phyloP scores from a whole-genome alignment of 2,329 filamentous ascomycete genomes.

The Pseudogymnoascus sp. region DNA sequence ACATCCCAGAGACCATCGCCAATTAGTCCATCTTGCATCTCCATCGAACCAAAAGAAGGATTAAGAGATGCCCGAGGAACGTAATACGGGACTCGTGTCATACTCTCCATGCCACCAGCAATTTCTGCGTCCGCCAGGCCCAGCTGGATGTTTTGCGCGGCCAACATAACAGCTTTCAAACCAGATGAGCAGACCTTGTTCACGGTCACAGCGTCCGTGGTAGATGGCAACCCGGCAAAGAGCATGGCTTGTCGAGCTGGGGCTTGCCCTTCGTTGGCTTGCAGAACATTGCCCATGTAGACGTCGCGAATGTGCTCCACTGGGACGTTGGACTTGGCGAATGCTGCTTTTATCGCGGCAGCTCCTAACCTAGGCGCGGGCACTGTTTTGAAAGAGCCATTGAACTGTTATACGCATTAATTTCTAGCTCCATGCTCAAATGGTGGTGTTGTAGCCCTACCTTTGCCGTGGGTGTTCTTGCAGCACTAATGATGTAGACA shows the following conservation, averaged over 20 bases:
- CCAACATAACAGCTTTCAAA: slow-evolving; percentile 82
- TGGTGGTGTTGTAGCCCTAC: not conserved
- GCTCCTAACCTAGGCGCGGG: slow-evolving; percentile 81
- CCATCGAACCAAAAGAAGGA: slow-evolving; percentile 78
- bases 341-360: slow-evolving; percentile 81
- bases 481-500: no score
- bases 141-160: slow-evolving; percentile 90
- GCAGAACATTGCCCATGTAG: slow-evolving; percentile 95
- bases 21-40: slow-evolving; percentile 84
- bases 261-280: slow-evolving; percentile 79
- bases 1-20: slow-evolving; percentile 95
- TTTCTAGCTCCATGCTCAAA: not conserved
- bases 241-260: slow-evolving; percentile 86
- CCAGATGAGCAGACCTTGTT: slow-evolving; percentile 98
- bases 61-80: slow-evolving; percentile 72
- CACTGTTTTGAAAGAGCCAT: slow-evolving; percentile 78
- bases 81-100: slow-evolving; percentile 91
- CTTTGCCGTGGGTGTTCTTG: no score
- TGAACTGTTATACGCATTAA: slow-evolving; percentile 57
- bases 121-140: slow-evolving; percentile 82
- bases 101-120: slow-evolving; percentile 96
- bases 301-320: slow-evolving; percentile 77
- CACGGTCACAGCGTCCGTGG: slow-evolving; percentile 80
- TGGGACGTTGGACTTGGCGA: slow-evolving; percentile 79
- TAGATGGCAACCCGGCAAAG: slow-evolving; percentile 73